Conservation (phyloP, 768 basidiomycete species). For the Kwoniella mangroviensis region DNA sequence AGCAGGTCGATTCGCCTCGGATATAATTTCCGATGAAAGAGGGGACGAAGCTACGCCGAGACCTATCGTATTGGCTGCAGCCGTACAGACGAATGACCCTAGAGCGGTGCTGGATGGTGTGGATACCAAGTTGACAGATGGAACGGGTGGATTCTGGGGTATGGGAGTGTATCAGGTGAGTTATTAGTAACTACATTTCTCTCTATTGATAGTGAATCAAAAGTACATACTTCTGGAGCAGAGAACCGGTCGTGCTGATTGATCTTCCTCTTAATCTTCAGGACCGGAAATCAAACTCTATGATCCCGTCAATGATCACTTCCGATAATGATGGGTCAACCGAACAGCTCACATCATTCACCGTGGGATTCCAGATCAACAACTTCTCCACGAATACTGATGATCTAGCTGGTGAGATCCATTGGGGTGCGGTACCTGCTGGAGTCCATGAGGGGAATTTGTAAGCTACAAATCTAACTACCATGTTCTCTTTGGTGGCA, state of each 20-base stretch:
- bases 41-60: constrained; percentile 22
- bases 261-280: neutral
- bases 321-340: constrained; percentile 25
- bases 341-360: constrained; percentile 20
- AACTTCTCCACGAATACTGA: constrained; percentile 25
- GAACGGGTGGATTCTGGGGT: constrained; percentile 50
- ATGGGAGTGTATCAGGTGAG: constrained; percentile 52
- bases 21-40: constrained; percentile 25
- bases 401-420: constrained; percentile 41
- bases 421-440: constrained; percentile 52
- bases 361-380: constrained; percentile 50
- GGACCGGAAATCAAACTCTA: constrained; percentile 34
- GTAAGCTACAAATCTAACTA: constrained; percentile 29
- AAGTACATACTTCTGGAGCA: neutral
- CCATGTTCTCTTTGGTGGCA: too few relatives aligned
- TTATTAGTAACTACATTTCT: constrained; percentile 19
- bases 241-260: too few relatives aligned
- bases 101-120: constrained; percentile 20
- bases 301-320: constrained; percentile 34
- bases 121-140: constrained; percentile 26
- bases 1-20: constrained; percentile 19
- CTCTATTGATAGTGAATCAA: too few relatives aligned
- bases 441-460: constrained; percentile 45
- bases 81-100: constrained; percentile 19
- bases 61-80: constrained; percentile 27